Evolutionary conservation across 2,329 filamentous ascomycete species (phyloP), one percentile per base, ranked within the genome.

Genomic region (Phaeosphaeriaceae sp.): DNA sequence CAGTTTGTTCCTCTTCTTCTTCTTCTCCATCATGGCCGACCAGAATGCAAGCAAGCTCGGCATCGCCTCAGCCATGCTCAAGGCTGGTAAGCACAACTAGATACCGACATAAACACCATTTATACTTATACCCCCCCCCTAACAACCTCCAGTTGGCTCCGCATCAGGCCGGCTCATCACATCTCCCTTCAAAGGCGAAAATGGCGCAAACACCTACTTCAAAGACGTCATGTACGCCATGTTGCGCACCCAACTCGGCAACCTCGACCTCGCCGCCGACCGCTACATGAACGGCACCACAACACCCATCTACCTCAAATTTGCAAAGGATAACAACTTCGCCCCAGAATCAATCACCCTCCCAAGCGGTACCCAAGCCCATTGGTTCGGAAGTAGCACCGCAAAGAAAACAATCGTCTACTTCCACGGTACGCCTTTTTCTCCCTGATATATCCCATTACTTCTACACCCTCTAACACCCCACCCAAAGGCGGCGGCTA

Each of bases 401-500:
- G 68, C 66, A 4, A 65, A 75, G 35, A 77, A 77, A 34, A 50
- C 77, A 3, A 63, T 81, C 7, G 56, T 81, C 1, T 81, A 77
- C 57, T 76, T 77, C 44, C 78, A 81, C 54, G 79, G 78, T 73
- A 52, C 17, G 23, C 23, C n/a, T n/a, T n/a, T n/a, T n/a, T n/a
- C n/a, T n/a, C n/a, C n/a, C n/a, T n/a, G n/a, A n/a, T n/a, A 50
- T 51, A 2, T 17, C 6, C 11, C 12, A 6, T 20, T 13, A 21
- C 15, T 26, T 11, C 23, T 2, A 20, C 18, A 20, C 11, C 11
- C 3, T 2, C 11, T 21, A 28, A 29, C 33, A 21, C 23, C n/a
- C 12, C 13, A 7, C 21, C n/a, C 2, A 17, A 18, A 83, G 80
- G 81, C 13, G 84, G 84, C 36, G 84, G 84, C 4, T 87, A 83